Evolutionary conservation across 139 green algal species (phyloP).

Genomic region (Bryopsis sp.): DNA sequence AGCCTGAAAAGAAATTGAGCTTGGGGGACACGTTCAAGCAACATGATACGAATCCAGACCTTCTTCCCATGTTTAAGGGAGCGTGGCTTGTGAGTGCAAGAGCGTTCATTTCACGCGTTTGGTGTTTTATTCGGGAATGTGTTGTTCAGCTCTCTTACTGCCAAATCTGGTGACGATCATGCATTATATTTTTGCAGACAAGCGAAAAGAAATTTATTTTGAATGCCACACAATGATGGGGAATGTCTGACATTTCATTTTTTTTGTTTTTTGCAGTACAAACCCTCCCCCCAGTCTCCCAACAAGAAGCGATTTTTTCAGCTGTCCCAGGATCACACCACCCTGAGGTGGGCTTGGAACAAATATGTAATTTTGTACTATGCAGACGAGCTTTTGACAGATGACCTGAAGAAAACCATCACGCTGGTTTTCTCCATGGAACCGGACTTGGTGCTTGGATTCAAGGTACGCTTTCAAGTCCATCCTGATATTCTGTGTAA

Average conservation of each 20-base stretch:
- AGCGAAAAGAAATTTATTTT: too few relatives aligned
- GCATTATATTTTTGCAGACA: too few relatives aligned
- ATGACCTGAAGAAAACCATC: conserved; percentile 9
- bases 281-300: not conserved
- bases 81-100: conserved; percentile 3
- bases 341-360: conserved; percentile 32
- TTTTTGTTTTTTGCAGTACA: not conserved
- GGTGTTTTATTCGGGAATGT: too few relatives aligned
- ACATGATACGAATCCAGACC: conserved; percentile 12
- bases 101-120: not conserved
- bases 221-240: too few relatives aligned
- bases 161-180: too few relatives aligned
- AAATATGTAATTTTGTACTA: conserved; percentile 34
- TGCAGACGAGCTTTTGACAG: conserved; percentile 19
- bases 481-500: not conserved
- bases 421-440: conserved; percentile 18
- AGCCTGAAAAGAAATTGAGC: not conserved
- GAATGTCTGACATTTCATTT: too few relatives aligned
- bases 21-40: not conserved
- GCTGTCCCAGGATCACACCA: conserved; percentile 28
- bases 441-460: conserved; percentile 19
- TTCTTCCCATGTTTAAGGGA: conserved; percentile 15
- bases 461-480: not conserved
- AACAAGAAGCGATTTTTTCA: conserved; percentile 29
- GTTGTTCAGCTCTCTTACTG: too few relatives aligned